These are phyloP conservation scores for Aspergillus viridinutans DNA, from an alignment of 2,329 filamentous ascomycete species.

Conservation along the genomic window DNA sequence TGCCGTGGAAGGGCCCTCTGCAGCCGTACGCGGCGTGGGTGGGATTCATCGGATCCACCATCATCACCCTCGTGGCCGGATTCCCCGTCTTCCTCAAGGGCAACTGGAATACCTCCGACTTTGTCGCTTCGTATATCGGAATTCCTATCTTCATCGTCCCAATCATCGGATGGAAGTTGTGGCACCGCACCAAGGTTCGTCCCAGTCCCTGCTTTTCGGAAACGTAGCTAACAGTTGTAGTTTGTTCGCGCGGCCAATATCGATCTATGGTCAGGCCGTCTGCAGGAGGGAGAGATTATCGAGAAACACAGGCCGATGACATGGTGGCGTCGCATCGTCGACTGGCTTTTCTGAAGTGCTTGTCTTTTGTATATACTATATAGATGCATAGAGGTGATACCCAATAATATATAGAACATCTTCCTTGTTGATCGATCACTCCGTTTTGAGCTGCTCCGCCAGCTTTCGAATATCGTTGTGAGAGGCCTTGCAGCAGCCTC, in stretches of 20 bases:
- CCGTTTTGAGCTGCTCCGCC: slow-evolving; percentile 13
- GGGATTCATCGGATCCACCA: slow-evolving; percentile 52
- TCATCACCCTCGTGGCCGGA: slow-evolving; percentile 65
- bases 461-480: slow-evolving; percentile 34
- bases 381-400: slow-evolving; percentile 12
- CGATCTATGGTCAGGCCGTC: slow-evolving; percentile 30
- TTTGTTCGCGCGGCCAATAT: slow-evolving; percentile 23
- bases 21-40: slow-evolving; percentile 62
- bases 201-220: neutral
- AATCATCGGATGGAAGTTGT: slow-evolving; percentile 41
- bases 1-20: slow-evolving; percentile 48
- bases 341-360: slow-evolving; percentile 23
- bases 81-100: slow-evolving; percentile 50
- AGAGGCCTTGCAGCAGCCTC: slow-evolving; percentile 46
- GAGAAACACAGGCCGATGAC: slow-evolving; percentile 14
- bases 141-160: slow-evolving; percentile 42
- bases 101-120: slow-evolving; percentile 30
- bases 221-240: slow-evolving; percentile 10
- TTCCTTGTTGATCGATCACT: slow-evolving; percentile 1
- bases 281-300: slow-evolving; percentile 28
- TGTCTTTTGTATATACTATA: slow-evolving; percentile 14
- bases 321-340: slow-evolving; percentile 19
- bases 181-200: slow-evolving; percentile 36
- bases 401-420: slow-evolving; percentile 8
- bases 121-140: slow-evolving; percentile 40